Conservation (phyloP, 441 rosid genomes). For the Erodium chrysanthum region DNA sequence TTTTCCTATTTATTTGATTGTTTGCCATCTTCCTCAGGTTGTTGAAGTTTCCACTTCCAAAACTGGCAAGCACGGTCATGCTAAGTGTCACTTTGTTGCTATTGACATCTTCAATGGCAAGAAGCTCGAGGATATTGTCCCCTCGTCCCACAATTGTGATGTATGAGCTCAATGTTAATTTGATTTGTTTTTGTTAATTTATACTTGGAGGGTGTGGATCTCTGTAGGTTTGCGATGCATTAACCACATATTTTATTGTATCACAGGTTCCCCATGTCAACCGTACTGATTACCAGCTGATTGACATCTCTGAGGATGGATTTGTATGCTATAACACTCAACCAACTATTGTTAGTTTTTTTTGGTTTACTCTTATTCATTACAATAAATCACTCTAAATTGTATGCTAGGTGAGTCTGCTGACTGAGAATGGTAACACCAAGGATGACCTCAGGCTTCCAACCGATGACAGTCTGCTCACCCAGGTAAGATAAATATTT, state of each 20-base stretch:
- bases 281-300: constrained; percentile 77
- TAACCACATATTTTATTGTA: neutral
- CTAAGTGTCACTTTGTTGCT: constrained; percentile 87
- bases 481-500: constrained; percentile 35
- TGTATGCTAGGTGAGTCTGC: constrained; percentile 48
- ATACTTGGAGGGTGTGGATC: neutral
- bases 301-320: constrained; percentile 93
- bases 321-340: constrained; percentile 34
- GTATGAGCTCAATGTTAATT: constrained; percentile 23
- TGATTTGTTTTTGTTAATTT: neutral
- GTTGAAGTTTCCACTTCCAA: constrained; percentile 95
- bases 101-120: constrained; percentile 85
- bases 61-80: constrained; percentile 95
- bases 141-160: constrained; percentile 94
- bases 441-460: constrained; percentile 97
- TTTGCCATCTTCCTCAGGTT: constrained; percentile 38
- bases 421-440: constrained; percentile 73
- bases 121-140: constrained; percentile 94
- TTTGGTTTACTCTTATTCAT: neutral
- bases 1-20: neutral
- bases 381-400: neutral
- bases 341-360: neutral
- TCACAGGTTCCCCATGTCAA: constrained; percentile 78
- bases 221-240: neutral
- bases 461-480: constrained; percentile 61